Percentiles rank a stretch among this genome's conserved stretches.
These are phyloP conservation scores for Leccinum aurantiacum DNA, from an alignment of 768 basidiomycete species.

Conservation along the genomic window DNA sequence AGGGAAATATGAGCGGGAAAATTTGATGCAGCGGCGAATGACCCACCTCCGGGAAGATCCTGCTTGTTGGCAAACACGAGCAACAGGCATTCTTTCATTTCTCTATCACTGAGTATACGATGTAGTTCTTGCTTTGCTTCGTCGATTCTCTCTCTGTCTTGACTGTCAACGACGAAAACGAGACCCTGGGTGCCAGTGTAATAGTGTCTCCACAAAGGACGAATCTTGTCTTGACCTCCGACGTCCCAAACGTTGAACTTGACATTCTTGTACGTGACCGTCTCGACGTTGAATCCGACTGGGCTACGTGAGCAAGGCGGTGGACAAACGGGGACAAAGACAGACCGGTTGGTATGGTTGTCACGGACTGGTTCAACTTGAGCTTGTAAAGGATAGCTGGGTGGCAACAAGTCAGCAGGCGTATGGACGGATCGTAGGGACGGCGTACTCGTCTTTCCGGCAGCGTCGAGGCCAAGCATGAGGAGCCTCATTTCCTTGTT, in stretches of 20 bases:
- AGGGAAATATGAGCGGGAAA: constrained; percentile 2
- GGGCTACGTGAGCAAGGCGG: constrained; percentile 6
- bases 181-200: constrained; percentile 99
- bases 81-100: constrained; percentile 96
- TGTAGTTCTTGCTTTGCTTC: constrained; percentile 96
- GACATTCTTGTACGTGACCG: constrained; percentile 98
- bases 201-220: constrained; percentile 98
- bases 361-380: constrained; percentile 98
- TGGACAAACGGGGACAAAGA: not conserved
- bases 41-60: constrained; percentile 91
- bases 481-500: constrained; percentile 99
- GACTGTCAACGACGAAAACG: constrained; percentile 97
- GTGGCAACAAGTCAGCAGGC: constrained; percentile 3
- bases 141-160: constrained; percentile 92
- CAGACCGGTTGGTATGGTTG: constrained; percentile 93
- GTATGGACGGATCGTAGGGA: not conserved
- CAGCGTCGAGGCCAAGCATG: constrained; percentile 97
- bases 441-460: constrained; percentile 94
- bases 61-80: constrained; percentile 99
- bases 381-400: constrained; percentile 98
- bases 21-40: not conserved
- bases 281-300: constrained; percentile 99
- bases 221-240: constrained; percentile 99
- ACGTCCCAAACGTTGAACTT: constrained; percentile 97
- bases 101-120: constrained; percentile 91